A percentile compares a stretch with the other conserved stretches of the same genome.
Conservation (phyloP, 1,139 yeast species). For the Pichia sp. region DNA sequence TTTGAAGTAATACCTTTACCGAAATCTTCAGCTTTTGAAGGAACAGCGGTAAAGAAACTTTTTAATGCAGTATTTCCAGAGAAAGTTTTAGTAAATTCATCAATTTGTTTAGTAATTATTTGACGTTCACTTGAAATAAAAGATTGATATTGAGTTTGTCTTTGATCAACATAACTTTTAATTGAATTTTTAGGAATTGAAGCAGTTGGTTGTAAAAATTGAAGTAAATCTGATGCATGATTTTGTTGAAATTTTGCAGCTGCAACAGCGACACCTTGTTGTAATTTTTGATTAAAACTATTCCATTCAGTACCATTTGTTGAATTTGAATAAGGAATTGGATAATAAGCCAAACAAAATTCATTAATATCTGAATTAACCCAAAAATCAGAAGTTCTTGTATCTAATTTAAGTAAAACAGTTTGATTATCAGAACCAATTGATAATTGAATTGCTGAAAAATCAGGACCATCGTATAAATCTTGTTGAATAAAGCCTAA, state of each 20-base stretch:
- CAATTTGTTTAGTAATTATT: slow-evolving; percentile 6
- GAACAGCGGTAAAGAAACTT: neutral
- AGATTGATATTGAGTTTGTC: slow-evolving; percentile 7
- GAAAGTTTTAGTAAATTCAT: slow-evolving; percentile 4
- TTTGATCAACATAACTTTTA: slow-evolving; percentile 2
- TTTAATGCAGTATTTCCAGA: neutral
- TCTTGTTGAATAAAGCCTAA: slow-evolving; percentile 1
- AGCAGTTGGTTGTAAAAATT: neutral
- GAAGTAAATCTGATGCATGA: neutral
- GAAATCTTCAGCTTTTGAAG: slow-evolving; percentile 3
- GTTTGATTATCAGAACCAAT: slow-evolving; percentile 17
- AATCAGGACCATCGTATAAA: slow-evolving; percentile 7
- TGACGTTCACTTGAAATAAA: slow-evolving; percentile 6
- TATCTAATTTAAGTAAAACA: slow-evolving; percentile 13
- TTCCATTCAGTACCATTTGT: slow-evolving; percentile 5
- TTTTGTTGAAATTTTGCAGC: neutral
- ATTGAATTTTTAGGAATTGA: neutral
- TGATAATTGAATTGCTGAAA: slow-evolving; percentile 9
- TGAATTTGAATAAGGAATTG: slow-evolving; percentile 5
- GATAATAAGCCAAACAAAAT: slow-evolving; percentile 14
- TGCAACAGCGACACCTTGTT: neutral
- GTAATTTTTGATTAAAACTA: slow-evolving; percentile 1
- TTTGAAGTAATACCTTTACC: slow-evolving; percentile 9
- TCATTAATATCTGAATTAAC: slow-evolving; percentile 14
- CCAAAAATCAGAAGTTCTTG: slow-evolving; percentile 15